These are phyloP conservation scores for Dicorynia guianensis DNA, from an alignment of 306 rosid genomes.

Conservation along the genomic window DNA sequence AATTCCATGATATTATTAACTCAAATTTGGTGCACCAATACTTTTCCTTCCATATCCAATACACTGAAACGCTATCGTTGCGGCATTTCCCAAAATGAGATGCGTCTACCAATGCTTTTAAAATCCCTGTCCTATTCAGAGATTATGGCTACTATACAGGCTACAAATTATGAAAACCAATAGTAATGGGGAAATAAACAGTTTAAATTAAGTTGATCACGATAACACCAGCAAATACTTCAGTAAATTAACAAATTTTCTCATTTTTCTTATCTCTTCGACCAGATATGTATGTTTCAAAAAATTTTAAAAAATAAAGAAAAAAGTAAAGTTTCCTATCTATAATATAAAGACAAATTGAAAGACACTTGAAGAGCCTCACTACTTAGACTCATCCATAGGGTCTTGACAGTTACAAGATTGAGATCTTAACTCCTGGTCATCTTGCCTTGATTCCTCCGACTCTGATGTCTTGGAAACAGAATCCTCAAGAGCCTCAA, in stretches of 20 bases:
- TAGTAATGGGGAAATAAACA: neutral
- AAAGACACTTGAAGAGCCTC: constrained; percentile 34
- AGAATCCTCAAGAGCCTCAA: constrained; percentile 95
- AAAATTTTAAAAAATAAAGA: neutral
- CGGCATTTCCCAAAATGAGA: no score
- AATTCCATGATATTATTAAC: no score
- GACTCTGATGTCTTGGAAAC: constrained; percentile 56
- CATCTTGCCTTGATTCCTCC: constrained; percentile 70
- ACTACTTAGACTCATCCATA: constrained; percentile 83
- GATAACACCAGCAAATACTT: constrained; percentile 33
- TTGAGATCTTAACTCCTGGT: constrained; percentile 73
- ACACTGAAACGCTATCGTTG: no score
- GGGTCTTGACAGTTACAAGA: constrained; percentile 65
- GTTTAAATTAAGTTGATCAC: constrained; percentile 30
- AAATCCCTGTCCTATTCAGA: constrained; percentile 1
- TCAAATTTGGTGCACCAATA: no score
- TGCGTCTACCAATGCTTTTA: no score
- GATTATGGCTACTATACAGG: neutral
- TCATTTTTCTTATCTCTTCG: constrained; percentile 26
- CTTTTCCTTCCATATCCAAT: no score
- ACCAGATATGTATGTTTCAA: constrained; percentile 32
- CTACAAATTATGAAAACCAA: constrained; percentile 4
- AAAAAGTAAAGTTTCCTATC: constrained; percentile 25
- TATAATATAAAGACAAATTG: neutral
- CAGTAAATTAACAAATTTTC: constrained; percentile 20